phyloP scores from a whole-genome alignment of 2,329 filamentous ascomycete genomes.

The Colletotrichum eremochloae region DNA sequence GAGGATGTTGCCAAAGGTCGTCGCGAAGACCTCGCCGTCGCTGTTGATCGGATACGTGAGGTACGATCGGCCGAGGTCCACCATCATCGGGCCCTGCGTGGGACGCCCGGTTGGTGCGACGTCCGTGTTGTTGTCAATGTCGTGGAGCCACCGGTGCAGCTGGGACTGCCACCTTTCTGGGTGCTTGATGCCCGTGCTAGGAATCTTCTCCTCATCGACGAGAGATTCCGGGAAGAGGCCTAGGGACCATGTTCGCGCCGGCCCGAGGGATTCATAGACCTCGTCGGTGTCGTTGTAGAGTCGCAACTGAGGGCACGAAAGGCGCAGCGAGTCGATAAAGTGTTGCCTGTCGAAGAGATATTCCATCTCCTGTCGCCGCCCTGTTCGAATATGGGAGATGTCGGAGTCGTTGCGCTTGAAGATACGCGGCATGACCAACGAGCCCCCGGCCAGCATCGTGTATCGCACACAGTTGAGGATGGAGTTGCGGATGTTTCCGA shows the following conservation, averaged over 20 bases:
- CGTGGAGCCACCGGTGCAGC: conserved; percentile 43
- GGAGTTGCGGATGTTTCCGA: conserved; percentile 56
- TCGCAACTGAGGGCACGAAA: conserved; percentile 47
- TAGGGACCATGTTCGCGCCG: conserved; percentile 42
- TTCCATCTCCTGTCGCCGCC: conserved; percentile 45
- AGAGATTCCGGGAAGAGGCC: conserved; percentile 46
- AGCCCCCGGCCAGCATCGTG: conserved; percentile 54
- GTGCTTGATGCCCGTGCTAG: conserved; percentile 44
- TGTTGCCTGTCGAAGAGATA: conserved; percentile 48
- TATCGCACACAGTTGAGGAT: conserved; percentile 58
- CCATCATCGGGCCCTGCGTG: conserved; percentile 45
- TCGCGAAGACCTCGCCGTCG: conserved; percentile 51
- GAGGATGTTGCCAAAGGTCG: conserved; percentile 50
- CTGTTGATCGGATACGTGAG: conserved; percentile 53
- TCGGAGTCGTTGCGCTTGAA: conserved; percentile 50
- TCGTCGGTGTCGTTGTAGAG: conserved; percentile 48
- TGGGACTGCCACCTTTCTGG: conserved; percentile 43
- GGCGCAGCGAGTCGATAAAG: conserved; percentile 45
- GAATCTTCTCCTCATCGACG: conserved; percentile 48
- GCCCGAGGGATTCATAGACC: conserved; percentile 25
- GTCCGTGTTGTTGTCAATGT: conserved; percentile 21
- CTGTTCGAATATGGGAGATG: conserved; percentile 48
- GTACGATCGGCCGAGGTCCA: conserved; percentile 51
- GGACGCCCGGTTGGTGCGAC: conserved; percentile 35
- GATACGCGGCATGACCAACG: conserved; percentile 54